Evolutionary conservation across 257 asterid species (phyloP).

Genomic region (Euphrasia confusa): DNA sequence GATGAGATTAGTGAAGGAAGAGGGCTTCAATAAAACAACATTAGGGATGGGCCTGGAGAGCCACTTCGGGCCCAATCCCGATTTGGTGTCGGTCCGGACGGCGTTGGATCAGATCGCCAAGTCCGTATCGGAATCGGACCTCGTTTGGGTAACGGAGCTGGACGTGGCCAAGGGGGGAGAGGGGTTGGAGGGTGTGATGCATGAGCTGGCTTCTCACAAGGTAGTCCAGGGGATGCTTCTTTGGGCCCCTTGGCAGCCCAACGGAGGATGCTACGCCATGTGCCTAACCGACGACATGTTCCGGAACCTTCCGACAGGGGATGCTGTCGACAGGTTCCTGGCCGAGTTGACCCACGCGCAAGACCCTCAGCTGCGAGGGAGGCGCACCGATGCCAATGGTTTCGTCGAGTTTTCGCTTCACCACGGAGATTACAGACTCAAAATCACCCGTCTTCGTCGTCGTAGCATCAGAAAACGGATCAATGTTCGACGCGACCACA

Average conservation of each 20-base stretch:
- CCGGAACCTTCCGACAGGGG: constrained; percentile 36
- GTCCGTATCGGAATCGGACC: constrained; percentile 29
- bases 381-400: constrained; percentile 32
- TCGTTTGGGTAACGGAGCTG: constrained; percentile 63
- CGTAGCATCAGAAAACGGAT: not conserved
- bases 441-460: too few relatives aligned
- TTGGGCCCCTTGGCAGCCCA: constrained; percentile 47
- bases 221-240: constrained; percentile 36
- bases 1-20: too few relatives aligned
- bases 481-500: not conserved
- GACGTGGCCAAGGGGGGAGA: constrained; percentile 38
- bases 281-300: constrained; percentile 50
- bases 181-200: constrained; percentile 37
- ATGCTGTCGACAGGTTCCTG: constrained; percentile 36
- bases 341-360: not conserved
- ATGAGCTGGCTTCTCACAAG: constrained; percentile 40
- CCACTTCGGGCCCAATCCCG: not conserved
- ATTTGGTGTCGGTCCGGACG: constrained; percentile 43
- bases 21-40: too few relatives aligned
- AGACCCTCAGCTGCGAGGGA: not conserved
- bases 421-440: not conserved
- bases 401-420: constrained; percentile 10
- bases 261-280: constrained; percentile 44
- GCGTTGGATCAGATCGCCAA: constrained; percentile 43
- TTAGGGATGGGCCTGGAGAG: not conserved